Evolutionary conservation across 768 basidiomycete species (phyloP).

Genomic region (Artomyces pyxidatus): DNA sequence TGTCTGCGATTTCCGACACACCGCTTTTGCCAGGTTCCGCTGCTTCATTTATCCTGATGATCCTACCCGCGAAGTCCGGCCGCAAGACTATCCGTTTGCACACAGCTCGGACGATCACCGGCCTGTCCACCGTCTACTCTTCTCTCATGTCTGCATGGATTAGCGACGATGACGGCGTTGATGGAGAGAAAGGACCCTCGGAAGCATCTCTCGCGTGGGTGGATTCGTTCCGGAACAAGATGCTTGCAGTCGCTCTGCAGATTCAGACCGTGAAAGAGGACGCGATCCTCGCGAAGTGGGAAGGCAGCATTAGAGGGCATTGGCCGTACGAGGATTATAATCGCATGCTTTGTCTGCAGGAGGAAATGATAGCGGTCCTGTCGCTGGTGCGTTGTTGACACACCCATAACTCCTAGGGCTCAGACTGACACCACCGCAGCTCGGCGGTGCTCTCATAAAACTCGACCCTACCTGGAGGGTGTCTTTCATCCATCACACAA

Average conservation of each 20-base stretch:
- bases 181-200: conserved; percentile 6
- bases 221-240: conserved; percentile 21
- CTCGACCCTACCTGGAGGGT: conserved; percentile 35
- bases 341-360: conserved; percentile 31
- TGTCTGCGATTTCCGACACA: not conserved
- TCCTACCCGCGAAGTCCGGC: conserved; percentile 43
- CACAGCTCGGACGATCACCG: conserved; percentile 33
- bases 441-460: conserved; percentile 33
- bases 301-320: conserved; percentile 40
- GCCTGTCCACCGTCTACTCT: conserved; percentile 35
- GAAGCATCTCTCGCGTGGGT: conserved; percentile 18
- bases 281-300: conserved; percentile 35
- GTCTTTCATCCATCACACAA: conserved; percentile 33
- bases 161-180: conserved; percentile 5
- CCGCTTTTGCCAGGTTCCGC: conserved; percentile 29
- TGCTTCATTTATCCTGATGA: conserved; percentile 46
- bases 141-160: conserved; percentile 37
- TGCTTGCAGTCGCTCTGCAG: conserved; percentile 26
- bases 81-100: conserved; percentile 38
- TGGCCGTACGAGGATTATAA: conserved; percentile 45
- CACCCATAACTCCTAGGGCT: not conserved
- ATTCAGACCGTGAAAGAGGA: conserved; percentile 25
- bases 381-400: conserved; percentile 24
- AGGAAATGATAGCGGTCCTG: conserved; percentile 33
- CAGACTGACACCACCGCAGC: conserved; percentile 18